Evolutionary conservation across 2,329 filamentous ascomycete species (phyloP).

Genomic region (Hypoxylon sp.): DNA sequence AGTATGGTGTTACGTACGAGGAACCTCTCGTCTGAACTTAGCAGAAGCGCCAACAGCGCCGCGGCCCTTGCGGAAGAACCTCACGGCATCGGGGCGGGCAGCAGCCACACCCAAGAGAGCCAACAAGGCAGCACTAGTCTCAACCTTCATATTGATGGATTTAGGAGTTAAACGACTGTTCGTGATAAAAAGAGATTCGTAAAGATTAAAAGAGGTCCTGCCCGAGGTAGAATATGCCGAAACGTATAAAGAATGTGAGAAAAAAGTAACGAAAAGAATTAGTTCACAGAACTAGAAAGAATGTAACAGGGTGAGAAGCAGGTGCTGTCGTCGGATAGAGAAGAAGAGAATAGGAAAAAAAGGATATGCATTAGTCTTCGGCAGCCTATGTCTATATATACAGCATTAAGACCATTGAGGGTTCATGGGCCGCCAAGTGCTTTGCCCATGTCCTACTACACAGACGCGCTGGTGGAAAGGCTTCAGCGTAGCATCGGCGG

Average conservation of each 20-base stretch:
- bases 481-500: constrained; percentile 25
- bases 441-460: constrained; percentile 11
- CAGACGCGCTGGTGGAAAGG: no score
- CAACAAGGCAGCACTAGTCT: constrained; percentile 43
- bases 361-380: constrained; percentile 5
- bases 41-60: constrained; percentile 24
- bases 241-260: constrained; percentile 41
- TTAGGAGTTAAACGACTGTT: constrained; percentile 30
- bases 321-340: constrained; percentile 42
- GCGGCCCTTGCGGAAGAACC: constrained; percentile 30
- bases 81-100: constrained; percentile 46
- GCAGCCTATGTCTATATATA: constrained; percentile 40
- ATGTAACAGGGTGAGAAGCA: constrained; percentile 42
- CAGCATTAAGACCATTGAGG: constrained; percentile 26
- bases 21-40: constrained; percentile 46
- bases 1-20: constrained; percentile 40
- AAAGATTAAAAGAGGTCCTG: constrained; percentile 41
- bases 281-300: constrained; percentile 50
- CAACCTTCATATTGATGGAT: constrained; percentile 46
- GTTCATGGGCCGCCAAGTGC: constrained; percentile 28
- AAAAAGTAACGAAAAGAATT: constrained; percentile 28
- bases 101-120: constrained; percentile 45
- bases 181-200: constrained; percentile 25
- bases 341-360: constrained; percentile 24
- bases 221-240: constrained; percentile 39